Base-by-base conservation (phyloP, 1,284 basidiomycete genomes). In the Puccinia triticina region DNA sequence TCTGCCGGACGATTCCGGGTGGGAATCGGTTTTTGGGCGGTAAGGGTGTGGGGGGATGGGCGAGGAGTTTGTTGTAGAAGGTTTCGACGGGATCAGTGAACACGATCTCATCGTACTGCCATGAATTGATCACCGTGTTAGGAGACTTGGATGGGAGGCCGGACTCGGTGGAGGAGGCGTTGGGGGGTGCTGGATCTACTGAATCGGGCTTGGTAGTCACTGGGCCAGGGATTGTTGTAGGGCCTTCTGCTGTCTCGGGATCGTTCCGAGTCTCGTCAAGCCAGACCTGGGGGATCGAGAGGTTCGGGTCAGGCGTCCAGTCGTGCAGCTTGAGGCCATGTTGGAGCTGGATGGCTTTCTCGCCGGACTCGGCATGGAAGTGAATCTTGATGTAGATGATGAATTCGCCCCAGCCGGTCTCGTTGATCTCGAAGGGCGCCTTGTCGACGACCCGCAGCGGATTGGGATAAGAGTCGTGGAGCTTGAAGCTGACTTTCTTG, bases 321-420 rank as follows among this genome's bases (percentile, higher is more conserved):
- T 96, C 96, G 87, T 99, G 97, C 0, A 99, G 90, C 87, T 98
- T 98, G 86, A 99, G 92, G 85, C 95, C 93, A 87, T 99, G 97
- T 84, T 93, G 93, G 77, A 96, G 89, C 5, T 91, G 90, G 84
- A 98, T 89, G 10, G 94, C 91, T 87, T 98, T 98, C 88, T 99
- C 97, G 76, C 91, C 92, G 1, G 95, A 92, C 87, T 99, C 97
- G 66, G 90, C 88, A n/a, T 95, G 90, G 88, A 99, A 98, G 75
- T 92, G 93, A 84, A 99, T 92, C 84, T 94, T 92, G 85, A 99
- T 96, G 85, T 93, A 91, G 83, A 99, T 93, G 85, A 98, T 95
- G 88, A 99, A 99, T 89, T 99, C 97, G 86, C 97, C 97, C 97
- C 97, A 99, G 69, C 96, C 97, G 12, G 96, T 98, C 87, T 99